These are phyloP conservation scores for Carex littledalei DNA, from an alignment of 176 grass and related monocot species.

Conservation along the genomic window DNA sequence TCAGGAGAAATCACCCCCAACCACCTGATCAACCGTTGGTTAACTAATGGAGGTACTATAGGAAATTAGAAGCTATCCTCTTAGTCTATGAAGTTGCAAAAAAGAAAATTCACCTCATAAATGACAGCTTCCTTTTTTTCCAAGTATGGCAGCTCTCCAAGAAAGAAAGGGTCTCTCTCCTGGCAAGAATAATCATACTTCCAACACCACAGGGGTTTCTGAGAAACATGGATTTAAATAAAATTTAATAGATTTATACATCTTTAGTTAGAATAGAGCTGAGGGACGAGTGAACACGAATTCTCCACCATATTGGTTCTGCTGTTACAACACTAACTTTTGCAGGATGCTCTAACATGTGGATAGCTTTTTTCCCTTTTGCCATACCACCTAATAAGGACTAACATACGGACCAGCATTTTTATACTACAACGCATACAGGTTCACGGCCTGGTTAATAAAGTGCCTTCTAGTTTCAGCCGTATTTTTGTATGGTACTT, in stretches of 20 bases:
- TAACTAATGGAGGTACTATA: slow-evolving; percentile 7
- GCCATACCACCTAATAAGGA: background rate
- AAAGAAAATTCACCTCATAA: slow-evolving; percentile 65
- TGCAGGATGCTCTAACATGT: background rate
- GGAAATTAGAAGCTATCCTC: slow-evolving; percentile 18
- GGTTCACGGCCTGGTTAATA: background rate
- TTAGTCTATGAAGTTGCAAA: background rate
- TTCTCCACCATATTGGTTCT: background rate
- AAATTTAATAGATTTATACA: slow-evolving; percentile 5
- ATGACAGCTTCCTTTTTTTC: slow-evolving; percentile 50
- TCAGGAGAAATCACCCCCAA: slow-evolving; percentile 2
- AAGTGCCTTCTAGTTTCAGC: background rate
- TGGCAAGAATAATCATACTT: slow-evolving; percentile 57
- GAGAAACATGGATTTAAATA: slow-evolving; percentile 30
- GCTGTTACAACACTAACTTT: background rate
- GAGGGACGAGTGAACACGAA: background rate
- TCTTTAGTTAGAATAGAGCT: background rate
- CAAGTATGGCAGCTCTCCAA: slow-evolving; percentile 83
- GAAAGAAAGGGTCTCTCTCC: slow-evolving; percentile 79
- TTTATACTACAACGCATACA: background rate
- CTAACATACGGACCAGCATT: background rate
- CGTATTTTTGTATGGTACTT: background rate
- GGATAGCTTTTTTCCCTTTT: background rate
- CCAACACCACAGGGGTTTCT: slow-evolving; percentile 88
- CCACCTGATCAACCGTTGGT: background rate